These are phyloP conservation scores for Teunomyces lycoperdinae DNA, from an alignment of 805 yeast species.

Conservation along the genomic window DNA sequence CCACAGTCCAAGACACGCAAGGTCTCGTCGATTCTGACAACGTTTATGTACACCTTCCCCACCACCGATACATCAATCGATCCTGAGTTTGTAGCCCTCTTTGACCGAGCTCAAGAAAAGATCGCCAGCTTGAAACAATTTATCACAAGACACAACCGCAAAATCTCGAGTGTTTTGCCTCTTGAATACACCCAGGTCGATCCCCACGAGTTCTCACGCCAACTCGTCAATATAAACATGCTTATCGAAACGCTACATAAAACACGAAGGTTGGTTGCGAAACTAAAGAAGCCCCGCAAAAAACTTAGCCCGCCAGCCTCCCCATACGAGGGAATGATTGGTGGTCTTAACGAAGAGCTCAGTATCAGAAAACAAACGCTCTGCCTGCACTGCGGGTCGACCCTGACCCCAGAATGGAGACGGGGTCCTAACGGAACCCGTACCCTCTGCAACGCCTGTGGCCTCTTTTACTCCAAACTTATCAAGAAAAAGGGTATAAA, in stretches of 20 bases:
- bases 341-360: conserved; percentile 12
- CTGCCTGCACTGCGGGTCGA: conserved; percentile 18
- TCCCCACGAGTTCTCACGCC: neutral
- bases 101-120: neutral
- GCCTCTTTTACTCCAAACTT: conserved; percentile 16
- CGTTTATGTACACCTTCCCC: neutral
- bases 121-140: neutral
- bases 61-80: neutral
- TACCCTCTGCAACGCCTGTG: conserved; percentile 20
- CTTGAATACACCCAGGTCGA: neutral
- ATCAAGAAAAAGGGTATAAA: conserved; percentile 9
- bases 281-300: neutral
- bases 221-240: neutral
- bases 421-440: conserved; percentile 17
- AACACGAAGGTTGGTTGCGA: neutral
- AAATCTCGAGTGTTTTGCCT: neutral
- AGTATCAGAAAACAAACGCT: conserved; percentile 4
- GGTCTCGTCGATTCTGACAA: neutral
- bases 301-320: neutral
- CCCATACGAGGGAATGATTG: neutral
- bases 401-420: conserved; percentile 19
- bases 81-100: neutral
- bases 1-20: neutral
- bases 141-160: neutral
- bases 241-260: neutral